phyloP scores from a whole-genome alignment of 164 flowering plant genomes.

The Umbellularia californica region DNA sequence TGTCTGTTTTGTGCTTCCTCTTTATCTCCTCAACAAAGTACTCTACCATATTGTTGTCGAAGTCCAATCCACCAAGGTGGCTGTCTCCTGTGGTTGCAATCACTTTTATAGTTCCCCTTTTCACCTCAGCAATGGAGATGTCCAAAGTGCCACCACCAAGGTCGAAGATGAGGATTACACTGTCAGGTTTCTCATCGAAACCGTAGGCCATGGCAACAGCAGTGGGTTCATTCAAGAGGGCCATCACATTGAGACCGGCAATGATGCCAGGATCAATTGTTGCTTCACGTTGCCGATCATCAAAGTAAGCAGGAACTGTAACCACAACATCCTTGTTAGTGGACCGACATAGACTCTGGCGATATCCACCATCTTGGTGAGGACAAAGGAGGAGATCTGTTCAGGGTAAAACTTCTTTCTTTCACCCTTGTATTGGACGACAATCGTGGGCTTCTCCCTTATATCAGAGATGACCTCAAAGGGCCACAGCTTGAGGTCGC shows the following conservation, averaged over 20 bases:
- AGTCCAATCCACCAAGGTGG: conserved; percentile 58
- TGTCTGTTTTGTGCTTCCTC: conserved; percentile 51
- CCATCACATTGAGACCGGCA: conserved; percentile 13
- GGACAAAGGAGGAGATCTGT: conserved; percentile 32
- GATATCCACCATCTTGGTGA: conserved; percentile 11
- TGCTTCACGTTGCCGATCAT: conserved; percentile 8
- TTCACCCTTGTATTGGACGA: conserved; percentile 29
- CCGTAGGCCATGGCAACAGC: conserved; percentile 11
- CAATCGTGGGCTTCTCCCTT: conserved; percentile 33
- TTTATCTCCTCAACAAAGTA: conserved; percentile 44
- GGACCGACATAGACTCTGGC: conserved; percentile 12
- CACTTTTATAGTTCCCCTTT: conserved; percentile 2
- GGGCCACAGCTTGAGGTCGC: conserved; percentile 41
- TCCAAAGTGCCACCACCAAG: conserved; percentile 13
- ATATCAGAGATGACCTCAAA: conserved; percentile 36
- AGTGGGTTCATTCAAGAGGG: conserved; percentile 1
- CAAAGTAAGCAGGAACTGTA: conserved; percentile 14
- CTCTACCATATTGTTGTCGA: conserved; percentile 53
- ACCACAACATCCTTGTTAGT: conserved; percentile 12
- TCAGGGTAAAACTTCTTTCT: conserved; percentile 33
- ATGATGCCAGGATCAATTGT: conserved; percentile 12
- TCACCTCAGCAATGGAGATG: not conserved
- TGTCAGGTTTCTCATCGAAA: not conserved
- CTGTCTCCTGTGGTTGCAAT: conserved; percentile 14
- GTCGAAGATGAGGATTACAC: conserved; percentile 2